phyloP scores from a whole-genome alignment of 2,329 filamentous ascomycete genomes.

The Fusarium sp. region DNA sequence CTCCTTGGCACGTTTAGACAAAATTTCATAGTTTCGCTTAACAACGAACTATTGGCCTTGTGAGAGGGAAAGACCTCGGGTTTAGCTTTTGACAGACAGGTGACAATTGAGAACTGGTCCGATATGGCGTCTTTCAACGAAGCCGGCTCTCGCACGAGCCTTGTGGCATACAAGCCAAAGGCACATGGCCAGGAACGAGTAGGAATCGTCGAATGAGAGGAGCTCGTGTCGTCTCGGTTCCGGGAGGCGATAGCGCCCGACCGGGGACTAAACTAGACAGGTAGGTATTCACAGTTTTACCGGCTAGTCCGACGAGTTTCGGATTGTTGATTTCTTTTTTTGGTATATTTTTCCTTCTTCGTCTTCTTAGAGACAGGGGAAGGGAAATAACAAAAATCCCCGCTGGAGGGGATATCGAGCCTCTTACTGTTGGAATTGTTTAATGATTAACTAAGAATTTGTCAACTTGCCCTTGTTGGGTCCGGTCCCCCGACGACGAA shows the following conservation, averaged over 20 bases:
- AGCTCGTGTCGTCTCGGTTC: slow-evolving; percentile 16
- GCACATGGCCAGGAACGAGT: slow-evolving; percentile 22
- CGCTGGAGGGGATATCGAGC: not conserved
- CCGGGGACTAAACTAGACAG: slow-evolving; percentile 2
- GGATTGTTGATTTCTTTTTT: slow-evolving; percentile 20
- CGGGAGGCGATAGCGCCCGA: slow-evolving; percentile 17
- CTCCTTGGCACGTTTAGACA: not conserved
- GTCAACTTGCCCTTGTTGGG: slow-evolving; percentile 3
- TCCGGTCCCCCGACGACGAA: slow-evolving; percentile 19
- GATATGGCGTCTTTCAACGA: slow-evolving; percentile 1
- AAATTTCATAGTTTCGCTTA: not conserved
- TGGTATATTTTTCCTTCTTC: too few species aligned
- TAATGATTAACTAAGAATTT: slow-evolving; percentile 7
- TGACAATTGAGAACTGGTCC: slow-evolving; percentile 21
- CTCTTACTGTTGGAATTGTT: slow-evolving; percentile 24
- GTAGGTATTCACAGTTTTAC: not conserved
- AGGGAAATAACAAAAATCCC: not conserved
- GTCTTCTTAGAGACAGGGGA: too few species aligned
- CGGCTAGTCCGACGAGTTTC: slow-evolving; percentile 31
- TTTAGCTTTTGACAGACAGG: slow-evolving; percentile 8
- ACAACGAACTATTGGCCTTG: not conserved
- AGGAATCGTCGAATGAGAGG: slow-evolving; percentile 15
- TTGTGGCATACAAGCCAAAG: slow-evolving; percentile 17
- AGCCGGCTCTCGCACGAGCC: slow-evolving; percentile 24
- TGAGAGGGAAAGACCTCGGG: too few species aligned